A percentile compares a stretch with the other conserved stretches of the same genome.
These are phyloP conservation scores for Aspergillus novoparasiticus DNA, from an alignment of 2,329 filamentous ascomycete genomes.

Conservation along the genomic window DNA sequence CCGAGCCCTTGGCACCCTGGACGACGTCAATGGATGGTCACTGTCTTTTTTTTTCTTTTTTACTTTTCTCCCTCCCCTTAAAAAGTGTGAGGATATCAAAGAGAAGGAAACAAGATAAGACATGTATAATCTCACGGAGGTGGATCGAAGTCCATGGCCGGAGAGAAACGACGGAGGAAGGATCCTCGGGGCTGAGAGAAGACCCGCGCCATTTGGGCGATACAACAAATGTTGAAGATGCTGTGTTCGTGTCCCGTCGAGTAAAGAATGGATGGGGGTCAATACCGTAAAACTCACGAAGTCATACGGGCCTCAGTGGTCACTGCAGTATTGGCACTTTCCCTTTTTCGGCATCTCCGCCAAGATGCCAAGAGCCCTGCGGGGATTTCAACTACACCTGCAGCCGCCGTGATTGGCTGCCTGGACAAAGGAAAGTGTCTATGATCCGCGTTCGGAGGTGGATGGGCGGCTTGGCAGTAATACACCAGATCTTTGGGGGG, in stretches of 20 bases:
- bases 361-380: constrained; percentile 25
- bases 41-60: not conserved
- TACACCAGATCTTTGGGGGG: constrained; percentile 2
- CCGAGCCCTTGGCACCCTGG: constrained; percentile 34
- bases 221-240: not conserved
- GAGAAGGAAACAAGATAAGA: not conserved
- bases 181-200: not conserved
- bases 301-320: not conserved
- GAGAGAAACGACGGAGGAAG: not conserved
- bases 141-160: not conserved
- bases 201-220: not conserved
- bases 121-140: not conserved
- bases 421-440: not conserved
- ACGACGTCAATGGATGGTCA: constrained; percentile 17
- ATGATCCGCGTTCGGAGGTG: constrained; percentile 26
- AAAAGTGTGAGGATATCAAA: not conserved
- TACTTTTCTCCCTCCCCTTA: not conserved
- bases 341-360: constrained; percentile 4
- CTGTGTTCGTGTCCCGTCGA: not conserved
- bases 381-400: constrained; percentile 14
- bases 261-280: not conserved
- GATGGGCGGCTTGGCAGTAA: constrained; percentile 22
- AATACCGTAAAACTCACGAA: not conserved
- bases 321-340: constrained; percentile 5
- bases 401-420: constrained; percentile 13